phyloP scores from a whole-genome alignment of 1,284 basidiomycete genomes.

The Pascua guehoae region DNA sequence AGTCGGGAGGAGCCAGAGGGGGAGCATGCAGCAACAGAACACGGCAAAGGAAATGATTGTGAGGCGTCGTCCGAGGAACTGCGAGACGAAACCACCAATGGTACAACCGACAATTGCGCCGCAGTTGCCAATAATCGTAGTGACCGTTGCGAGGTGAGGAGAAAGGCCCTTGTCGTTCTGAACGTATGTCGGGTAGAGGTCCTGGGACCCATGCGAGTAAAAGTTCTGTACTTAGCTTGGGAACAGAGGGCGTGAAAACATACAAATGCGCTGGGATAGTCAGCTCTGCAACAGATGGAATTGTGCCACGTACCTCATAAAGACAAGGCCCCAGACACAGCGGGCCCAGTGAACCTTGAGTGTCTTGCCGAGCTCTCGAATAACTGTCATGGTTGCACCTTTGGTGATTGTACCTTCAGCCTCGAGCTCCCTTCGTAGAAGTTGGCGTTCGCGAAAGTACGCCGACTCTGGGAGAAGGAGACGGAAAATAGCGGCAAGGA shows the following conservation, averaged over 20 bases:
- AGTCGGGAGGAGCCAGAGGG: conserved; percentile 77
- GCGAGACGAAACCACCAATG: conserved; percentile 72
- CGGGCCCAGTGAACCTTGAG: conserved; percentile 74
- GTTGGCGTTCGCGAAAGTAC: conserved; percentile 56
- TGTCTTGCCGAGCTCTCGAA: conserved; percentile 69
- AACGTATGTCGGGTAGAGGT: conserved; percentile 66
- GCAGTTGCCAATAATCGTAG: conserved; percentile 72
- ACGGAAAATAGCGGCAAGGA: conserved; percentile 70
- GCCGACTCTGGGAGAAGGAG: conserved; percentile 73
- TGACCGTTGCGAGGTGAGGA: conserved; percentile 61
- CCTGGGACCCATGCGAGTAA: conserved; percentile 77
- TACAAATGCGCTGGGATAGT: background rate
- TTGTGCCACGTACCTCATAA: conserved; percentile 71
- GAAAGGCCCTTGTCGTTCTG: conserved; percentile 44
- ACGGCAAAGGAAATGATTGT: conserved; percentile 32
- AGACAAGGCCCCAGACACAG: conserved; percentile 69
- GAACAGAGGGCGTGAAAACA: background rate
- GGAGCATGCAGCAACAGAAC: conserved; percentile 52
- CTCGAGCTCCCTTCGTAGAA: conserved; percentile 39
- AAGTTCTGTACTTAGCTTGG: conserved; percentile 59
- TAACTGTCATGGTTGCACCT: conserved; percentile 65
- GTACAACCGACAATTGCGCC: conserved; percentile 73
- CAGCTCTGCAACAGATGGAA: conserved; percentile 55
- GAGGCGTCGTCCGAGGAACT: conserved; percentile 75
- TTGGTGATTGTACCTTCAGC: conserved; percentile 44